Evolutionary conservation across 1,284 basidiomycete species (phyloP), one percentile per base, ranked within the genome.

Genomic region (Anthracocystis walkeri): DNA sequence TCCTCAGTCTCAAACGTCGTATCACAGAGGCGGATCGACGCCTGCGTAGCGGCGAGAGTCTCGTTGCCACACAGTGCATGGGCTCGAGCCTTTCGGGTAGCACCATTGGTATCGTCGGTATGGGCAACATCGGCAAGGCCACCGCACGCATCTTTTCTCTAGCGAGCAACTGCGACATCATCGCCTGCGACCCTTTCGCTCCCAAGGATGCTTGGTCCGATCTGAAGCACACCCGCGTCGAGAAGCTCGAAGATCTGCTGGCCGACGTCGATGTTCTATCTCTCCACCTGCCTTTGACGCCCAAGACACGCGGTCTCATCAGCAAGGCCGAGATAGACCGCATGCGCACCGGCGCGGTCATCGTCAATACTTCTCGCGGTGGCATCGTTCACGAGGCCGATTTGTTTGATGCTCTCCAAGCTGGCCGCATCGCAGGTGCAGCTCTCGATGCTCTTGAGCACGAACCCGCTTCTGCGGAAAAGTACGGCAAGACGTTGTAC

Each of bases 21-120:
- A 53, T 53, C n/a, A 53, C 51, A 1, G 51, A 53, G n/a, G 51
- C 51, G 7, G 51, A 53, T 42, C 33, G 51, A 41, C 51, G 51
- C 16, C 25, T 53, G 51, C 51, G 51, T 18, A 53, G 21, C 8
- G 51, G 51, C 7, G 38, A 53, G 20, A 20, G 27, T 11, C 5
- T 53, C 23, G 25, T 53, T 27, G 51, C 51, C 14, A 53, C 51
- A 3, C n/a, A 53, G 38, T 53, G 51, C 35, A 53, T 53, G 51
- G 51, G 51, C 14, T 53, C 51, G 4, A 23, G 51, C 12, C 38
- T 53, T 23, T 40, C 38, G 12, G 51, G 35, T 14, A 42, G 18
- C 12, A 53, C 51, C 21, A 42, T 53, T 8, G 51, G 51, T 27
- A 53, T 53, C 23, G 51, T 53, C 21, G 51, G 51, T 7, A 53